Evolutionary conservation across 2,329 filamentous ascomycete genomes (phyloP).

Genomic region (Colletotrichum limetticola): DNA sequence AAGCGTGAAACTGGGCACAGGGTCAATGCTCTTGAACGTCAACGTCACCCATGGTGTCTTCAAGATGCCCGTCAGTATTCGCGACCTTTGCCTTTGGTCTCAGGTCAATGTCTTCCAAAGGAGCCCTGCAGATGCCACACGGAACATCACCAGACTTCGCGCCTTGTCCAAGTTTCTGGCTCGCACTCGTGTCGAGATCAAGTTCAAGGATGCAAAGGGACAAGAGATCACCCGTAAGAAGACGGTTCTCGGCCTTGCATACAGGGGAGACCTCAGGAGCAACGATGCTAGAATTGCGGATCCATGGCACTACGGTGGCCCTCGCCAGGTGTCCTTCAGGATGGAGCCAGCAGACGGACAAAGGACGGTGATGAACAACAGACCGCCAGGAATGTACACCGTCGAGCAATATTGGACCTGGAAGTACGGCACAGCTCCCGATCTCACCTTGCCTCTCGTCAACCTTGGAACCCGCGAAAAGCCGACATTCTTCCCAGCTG

Average conservation of each 20-base stretch:
- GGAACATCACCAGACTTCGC: conserved; percentile 34
- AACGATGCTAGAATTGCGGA: conserved; percentile 1
- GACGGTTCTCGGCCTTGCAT: conserved; percentile 42
- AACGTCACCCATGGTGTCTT: conserved; percentile 67
- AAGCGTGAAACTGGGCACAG: conserved; percentile 64
- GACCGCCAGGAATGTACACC: conserved; percentile 40
- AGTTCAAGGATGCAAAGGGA: conserved; percentile 40
- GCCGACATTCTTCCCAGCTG: conserved; percentile 74
- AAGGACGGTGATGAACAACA: conserved; percentile 36
- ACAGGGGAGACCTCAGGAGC: neutral
- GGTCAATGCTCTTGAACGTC: conserved; percentile 63
- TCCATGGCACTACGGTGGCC: conserved; percentile 35
- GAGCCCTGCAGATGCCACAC: neutral
- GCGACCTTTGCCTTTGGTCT: conserved; percentile 33
- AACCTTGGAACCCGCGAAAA: conserved; percentile 70
- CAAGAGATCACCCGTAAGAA: conserved; percentile 35
- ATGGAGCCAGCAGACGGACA: conserved; percentile 36
- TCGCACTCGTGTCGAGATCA: conserved; percentile 51
- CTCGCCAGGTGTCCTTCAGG: conserved; percentile 46
- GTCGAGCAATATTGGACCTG: conserved; percentile 57
- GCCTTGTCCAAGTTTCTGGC: conserved; percentile 50
- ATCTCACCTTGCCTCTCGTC: conserved; percentile 62
- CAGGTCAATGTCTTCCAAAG: conserved; percentile 25
- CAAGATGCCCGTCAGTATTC: conserved; percentile 50
- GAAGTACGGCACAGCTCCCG: conserved; percentile 39